A percentile compares a stretch with the other conserved stretches of the same genome.
Evolutionary conservation across 2,329 filamentous ascomycete species (phyloP).

Genomic region (Aspergillus sp.): DNA sequence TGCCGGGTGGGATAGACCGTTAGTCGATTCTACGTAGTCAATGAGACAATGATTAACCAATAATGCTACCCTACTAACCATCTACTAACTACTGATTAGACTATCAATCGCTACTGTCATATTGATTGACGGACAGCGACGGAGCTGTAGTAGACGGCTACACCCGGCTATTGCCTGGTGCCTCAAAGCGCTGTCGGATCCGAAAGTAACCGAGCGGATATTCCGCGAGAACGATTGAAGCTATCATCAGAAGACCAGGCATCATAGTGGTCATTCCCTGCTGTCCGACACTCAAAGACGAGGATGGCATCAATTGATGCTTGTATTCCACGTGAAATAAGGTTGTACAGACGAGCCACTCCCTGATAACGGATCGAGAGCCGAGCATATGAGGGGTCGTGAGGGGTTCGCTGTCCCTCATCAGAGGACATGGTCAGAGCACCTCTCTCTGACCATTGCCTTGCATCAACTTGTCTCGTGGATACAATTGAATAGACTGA

Average conservation of each 20-base stretch:
- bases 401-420: neutral
- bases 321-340: neutral
- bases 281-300: neutral
- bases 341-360: neutral
- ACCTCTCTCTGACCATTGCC: neutral
- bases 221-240: neutral
- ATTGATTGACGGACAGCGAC: neutral
- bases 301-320: neutral
- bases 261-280: neutral
- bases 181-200: neutral
- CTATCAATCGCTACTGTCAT: no score
- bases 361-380: neutral
- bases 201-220: conserved; percentile 3
- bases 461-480: neutral
- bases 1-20: no score
- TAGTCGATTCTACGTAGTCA: no score
- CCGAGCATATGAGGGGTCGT: conserved; percentile 3
- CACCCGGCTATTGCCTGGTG: neutral
- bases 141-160: neutral
- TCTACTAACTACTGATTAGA: no score
- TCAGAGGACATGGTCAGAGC: neutral
- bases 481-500: neutral
- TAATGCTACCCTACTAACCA: no score
- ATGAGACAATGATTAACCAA: no score
- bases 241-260: neutral